These are phyloP conservation scores for Malassezia yamatoensis DNA, from an alignment of 1,284 basidiomycete species.

Conservation along the genomic window DNA sequence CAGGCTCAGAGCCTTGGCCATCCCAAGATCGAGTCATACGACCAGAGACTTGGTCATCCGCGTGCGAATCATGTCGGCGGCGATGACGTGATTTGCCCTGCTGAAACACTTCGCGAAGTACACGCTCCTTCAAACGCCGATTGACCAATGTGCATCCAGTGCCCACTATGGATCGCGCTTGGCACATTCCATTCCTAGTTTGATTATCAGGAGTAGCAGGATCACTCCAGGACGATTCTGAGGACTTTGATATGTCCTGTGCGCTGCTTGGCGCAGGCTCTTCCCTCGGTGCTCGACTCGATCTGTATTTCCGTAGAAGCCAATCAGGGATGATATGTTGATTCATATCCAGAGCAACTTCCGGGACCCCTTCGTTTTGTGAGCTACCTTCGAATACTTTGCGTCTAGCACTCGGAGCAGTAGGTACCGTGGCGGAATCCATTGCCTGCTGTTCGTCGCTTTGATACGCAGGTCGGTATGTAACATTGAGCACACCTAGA, in stretches of 20 bases:
- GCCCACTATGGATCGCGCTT: slow-evolving; percentile 20
- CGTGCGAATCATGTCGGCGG: slow-evolving; percentile 23
- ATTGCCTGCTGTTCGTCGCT: neutral
- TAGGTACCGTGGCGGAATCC: neutral
- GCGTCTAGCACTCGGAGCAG: slow-evolving; percentile 19
- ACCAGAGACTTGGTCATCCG: neutral
- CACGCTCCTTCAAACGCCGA: slow-evolving; percentile 41
- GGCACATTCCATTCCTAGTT: neutral
- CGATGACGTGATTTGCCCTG: slow-evolving; percentile 22
- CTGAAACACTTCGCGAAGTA: slow-evolving; percentile 45
- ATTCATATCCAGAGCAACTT: slow-evolving; percentile 84
- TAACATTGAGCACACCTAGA: slow-evolving; percentile 94
- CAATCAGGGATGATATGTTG: slow-evolving; percentile 91
- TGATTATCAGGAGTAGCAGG: neutral
- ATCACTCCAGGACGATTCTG: neutral
- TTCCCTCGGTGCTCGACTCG: neutral
- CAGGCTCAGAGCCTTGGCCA: neutral
- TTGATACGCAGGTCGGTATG: slow-evolving; percentile 54
- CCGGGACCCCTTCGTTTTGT: slow-evolving; percentile 47
- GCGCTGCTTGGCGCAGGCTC: neutral
- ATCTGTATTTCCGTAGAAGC: slow-evolving; percentile 53
- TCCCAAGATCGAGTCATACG: slow-evolving; percentile 36
- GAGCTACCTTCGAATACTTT: slow-evolving; percentile 41
- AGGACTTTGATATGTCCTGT: neutral
- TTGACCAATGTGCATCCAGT: slow-evolving; percentile 45